Evolutionary conservation across 225 moss, liverwort and hornwort species (phyloP).

Genomic region (Lunularia cruciata): DNA sequence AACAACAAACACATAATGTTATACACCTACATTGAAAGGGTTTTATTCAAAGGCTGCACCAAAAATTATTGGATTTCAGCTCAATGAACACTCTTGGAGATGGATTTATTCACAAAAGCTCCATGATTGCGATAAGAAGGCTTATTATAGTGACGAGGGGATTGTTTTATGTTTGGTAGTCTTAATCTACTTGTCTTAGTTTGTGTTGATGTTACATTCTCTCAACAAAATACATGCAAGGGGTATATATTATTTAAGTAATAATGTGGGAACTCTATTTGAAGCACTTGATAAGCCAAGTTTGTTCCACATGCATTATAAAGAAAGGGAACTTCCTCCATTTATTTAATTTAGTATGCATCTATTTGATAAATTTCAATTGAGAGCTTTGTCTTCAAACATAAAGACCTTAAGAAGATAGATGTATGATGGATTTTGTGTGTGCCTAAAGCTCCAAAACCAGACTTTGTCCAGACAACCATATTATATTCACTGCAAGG

Average conservation of each 20-base stretch:
- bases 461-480: constrained; percentile 12
- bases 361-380: constrained; percentile 31
- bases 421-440: constrained; percentile 1
- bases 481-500: constrained; percentile 31
- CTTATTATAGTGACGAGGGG: constrained; percentile 41
- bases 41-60: constrained; percentile 37
- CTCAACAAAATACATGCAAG: constrained; percentile 4
- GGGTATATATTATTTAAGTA: constrained; percentile 13
- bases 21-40: constrained; percentile 25
- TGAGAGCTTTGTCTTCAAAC: neutral
- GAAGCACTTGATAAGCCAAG: constrained; percentile 32
- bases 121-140: constrained; percentile 5
- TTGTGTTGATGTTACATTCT: constrained; percentile 39
- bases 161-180: constrained; percentile 38
- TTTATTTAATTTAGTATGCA: constrained; percentile 40
- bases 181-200: constrained; percentile 34
- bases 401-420: neutral
- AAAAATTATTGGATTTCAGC: constrained; percentile 36
- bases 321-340: constrained; percentile 31
- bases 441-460: constrained; percentile 19
- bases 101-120: constrained; percentile 29
- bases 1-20: too few relatives aligned
- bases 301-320: constrained; percentile 38
- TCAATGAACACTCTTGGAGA: constrained; percentile 42
- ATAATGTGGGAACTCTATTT: constrained; percentile 36